Conservation (phyloP, 1,139 yeast species). For the Saccharomycopsis hybrid region DNA sequence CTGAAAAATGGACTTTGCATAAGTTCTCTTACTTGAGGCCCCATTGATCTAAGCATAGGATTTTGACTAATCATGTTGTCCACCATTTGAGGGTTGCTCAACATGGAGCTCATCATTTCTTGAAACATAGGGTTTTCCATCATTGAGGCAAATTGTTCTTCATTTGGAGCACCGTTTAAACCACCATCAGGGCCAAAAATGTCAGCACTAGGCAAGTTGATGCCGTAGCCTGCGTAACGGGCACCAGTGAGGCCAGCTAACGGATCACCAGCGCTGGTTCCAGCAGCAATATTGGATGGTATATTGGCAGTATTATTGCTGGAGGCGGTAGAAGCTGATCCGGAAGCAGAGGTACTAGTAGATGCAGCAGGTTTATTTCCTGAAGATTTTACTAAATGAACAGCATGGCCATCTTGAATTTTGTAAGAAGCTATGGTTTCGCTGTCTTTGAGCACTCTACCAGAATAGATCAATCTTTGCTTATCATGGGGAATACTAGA, state of each 20-base stretch:
- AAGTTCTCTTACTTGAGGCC: conserved; percentile 84
- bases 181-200: conserved; percentile 98
- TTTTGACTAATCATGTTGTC: conserved; percentile 77
- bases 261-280: conserved; percentile 85
- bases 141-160: conserved; percentile 66
- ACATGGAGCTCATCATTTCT: conserved; percentile 74
- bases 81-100: conserved; percentile 73
- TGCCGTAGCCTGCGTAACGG: conserved; percentile 80
- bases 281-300: conserved; percentile 78
- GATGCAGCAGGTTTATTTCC: conserved; percentile 28
- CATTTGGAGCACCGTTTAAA: conserved; percentile 44
- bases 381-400: conserved; percentile 80
- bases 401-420: conserved; percentile 77
- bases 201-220: conserved; percentile 79
- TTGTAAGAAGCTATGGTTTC: conserved; percentile 73
- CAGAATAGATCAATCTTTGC: conserved; percentile 88
- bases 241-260: conserved; percentile 92
- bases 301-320: conserved; percentile 31
- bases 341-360: conserved; percentile 16
- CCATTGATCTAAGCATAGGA: conserved; percentile 81
- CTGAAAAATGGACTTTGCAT: conserved; percentile 79
- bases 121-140: conserved; percentile 77
- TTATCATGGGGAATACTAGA: conserved; percentile 64
- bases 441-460: conserved; percentile 81
- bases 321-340: conserved; percentile 24